A percentile compares a stretch with the other conserved stretches of the same genome.
These are phyloP conservation scores for Tylopilus sp. DNA, from an alignment of 1,284 basidiomycete genomes.

Conservation along the genomic window DNA sequence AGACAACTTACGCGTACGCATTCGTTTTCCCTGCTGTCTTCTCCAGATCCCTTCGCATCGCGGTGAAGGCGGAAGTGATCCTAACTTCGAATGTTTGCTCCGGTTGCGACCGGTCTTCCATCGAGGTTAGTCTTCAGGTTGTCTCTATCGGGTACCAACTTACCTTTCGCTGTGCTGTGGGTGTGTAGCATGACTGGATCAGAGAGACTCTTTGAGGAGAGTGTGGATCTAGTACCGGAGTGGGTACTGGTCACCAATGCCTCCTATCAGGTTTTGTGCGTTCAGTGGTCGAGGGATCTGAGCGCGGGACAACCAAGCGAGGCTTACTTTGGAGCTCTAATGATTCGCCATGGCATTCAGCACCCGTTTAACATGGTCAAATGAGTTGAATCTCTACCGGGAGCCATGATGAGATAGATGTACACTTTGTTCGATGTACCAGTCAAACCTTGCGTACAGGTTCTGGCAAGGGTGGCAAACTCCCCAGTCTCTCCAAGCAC, in stretches of 20 bases:
- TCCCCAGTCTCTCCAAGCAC: conserved; percentile 46
- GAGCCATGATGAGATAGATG: conserved; percentile 10
- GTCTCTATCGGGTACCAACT: background rate
- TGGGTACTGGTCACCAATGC: conserved; percentile 4
- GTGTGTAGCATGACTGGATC: background rate
- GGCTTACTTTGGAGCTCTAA: conserved; percentile 20
- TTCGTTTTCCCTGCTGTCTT: conserved; percentile 19
- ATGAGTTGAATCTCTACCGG: conserved; percentile 17
- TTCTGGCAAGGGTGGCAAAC: conserved; percentile 21
- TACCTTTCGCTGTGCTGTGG: conserved; percentile 18
- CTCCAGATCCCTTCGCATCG: conserved; percentile 16
- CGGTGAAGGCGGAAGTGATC: conserved; percentile 18
- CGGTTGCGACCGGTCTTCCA: conserved; percentile 9
- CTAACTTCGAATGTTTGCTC: conserved; percentile 25
- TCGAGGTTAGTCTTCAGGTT: background rate
- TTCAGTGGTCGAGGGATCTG: background rate
- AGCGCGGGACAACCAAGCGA: background rate
- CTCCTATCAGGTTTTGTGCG: conserved; percentile 12
- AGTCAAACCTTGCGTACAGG: background rate
- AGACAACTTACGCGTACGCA: conserved; percentile 25
- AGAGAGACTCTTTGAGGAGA: conserved; percentile 2
- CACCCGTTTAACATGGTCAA: background rate
- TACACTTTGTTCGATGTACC: background rate
- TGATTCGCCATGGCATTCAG: conserved; percentile 9
- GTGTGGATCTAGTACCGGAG: conserved; percentile 17